Evolutionary conservation across 306 rosid genomes (phyloP).

Genomic region (Sicyos baderoa): DNA sequence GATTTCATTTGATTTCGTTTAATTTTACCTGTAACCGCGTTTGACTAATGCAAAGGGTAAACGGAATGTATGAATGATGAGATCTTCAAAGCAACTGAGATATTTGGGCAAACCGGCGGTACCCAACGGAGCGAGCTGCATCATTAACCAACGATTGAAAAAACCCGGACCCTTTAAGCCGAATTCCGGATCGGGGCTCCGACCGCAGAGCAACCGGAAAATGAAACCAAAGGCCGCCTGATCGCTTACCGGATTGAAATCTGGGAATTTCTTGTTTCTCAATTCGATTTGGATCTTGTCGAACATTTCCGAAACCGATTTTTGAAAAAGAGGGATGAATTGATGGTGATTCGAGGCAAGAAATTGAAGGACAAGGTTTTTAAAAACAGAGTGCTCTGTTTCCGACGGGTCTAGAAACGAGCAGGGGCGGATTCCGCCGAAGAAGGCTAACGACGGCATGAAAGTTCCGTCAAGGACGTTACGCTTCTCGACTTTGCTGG

Average conservation of each 20-base stretch:
- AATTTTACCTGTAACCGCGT: slow-evolving; percentile 23
- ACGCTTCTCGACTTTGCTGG: slow-evolving; percentile 39
- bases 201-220: slow-evolving; percentile 36
- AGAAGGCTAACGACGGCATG: slow-evolving; percentile 62
- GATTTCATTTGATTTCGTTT: background rate
- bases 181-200: slow-evolving; percentile 27
- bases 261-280: background rate
- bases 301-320: slow-evolving; percentile 25
- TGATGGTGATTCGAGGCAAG: slow-evolving; percentile 27
- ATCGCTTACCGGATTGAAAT: slow-evolving; percentile 28
- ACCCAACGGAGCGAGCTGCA: slow-evolving; percentile 47
- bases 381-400: slow-evolving; percentile 37
- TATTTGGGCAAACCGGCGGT: slow-evolving; percentile 35
- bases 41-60: slow-evolving; percentile 43
- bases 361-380: slow-evolving; percentile 30
- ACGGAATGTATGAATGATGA: slow-evolving; percentile 27
- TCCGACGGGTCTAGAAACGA: slow-evolving; percentile 58
- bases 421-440: slow-evolving; percentile 60
- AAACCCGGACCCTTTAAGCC: slow-evolving; percentile 30
- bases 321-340: slow-evolving; percentile 43
- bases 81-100: slow-evolving; percentile 39
- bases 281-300: slow-evolving; percentile 28
- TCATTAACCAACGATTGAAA: slow-evolving; percentile 33
- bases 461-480: slow-evolving; percentile 65
- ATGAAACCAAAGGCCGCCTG: slow-evolving; percentile 37